Conservation (phyloP, 768 basidiomycete species). For the Suillus brevipes region DNA sequence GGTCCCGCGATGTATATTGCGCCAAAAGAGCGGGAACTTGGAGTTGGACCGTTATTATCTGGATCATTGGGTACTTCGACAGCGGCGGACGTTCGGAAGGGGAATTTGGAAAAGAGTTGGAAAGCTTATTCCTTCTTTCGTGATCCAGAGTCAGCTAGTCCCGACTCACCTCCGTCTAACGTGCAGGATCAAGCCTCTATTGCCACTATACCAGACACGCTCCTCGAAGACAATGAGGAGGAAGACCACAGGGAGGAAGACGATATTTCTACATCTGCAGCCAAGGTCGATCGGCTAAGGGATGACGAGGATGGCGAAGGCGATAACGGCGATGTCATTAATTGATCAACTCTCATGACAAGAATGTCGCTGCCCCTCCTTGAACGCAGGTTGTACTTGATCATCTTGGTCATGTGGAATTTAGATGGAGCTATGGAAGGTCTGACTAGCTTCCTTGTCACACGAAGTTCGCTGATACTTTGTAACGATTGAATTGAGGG, state of each 20-base stretch:
- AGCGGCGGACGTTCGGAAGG: conserved; percentile 20
- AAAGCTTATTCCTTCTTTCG: conserved; percentile 33
- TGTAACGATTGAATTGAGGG: conserved; percentile 85
- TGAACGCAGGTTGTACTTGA: conserved; percentile 21
- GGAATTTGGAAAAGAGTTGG: conserved; percentile 27
- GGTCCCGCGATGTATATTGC: conserved; percentile 45
- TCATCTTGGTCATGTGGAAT: conserved; percentile 47
- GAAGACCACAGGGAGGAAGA: conserved; percentile 41
- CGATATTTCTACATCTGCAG: conserved; percentile 33
- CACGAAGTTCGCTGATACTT: conserved; percentile 9
- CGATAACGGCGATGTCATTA: conserved; percentile 35
- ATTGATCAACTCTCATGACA: conserved; percentile 32
- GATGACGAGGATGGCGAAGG: conserved; percentile 36
- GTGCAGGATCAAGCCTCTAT: conserved; percentile 13
- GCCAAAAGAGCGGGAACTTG: conserved; percentile 49
- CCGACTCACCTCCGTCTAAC: not conserved
- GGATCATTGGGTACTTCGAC: conserved; percentile 28
- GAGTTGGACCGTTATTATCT: conserved; percentile 36
- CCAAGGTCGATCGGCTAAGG: conserved; percentile 36
- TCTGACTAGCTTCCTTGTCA: conserved; percentile 28
- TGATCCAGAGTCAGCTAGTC: conserved; percentile 16
- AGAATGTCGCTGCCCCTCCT: conserved; percentile 21
- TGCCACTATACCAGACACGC: conserved; percentile 13
- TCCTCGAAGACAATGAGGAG: conserved; percentile 30
- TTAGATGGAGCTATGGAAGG: conserved; percentile 95